Base-by-base conservation (phyloP, 495 filamentous ascomycete genomes). In the Bombardia bombarda region DNA sequence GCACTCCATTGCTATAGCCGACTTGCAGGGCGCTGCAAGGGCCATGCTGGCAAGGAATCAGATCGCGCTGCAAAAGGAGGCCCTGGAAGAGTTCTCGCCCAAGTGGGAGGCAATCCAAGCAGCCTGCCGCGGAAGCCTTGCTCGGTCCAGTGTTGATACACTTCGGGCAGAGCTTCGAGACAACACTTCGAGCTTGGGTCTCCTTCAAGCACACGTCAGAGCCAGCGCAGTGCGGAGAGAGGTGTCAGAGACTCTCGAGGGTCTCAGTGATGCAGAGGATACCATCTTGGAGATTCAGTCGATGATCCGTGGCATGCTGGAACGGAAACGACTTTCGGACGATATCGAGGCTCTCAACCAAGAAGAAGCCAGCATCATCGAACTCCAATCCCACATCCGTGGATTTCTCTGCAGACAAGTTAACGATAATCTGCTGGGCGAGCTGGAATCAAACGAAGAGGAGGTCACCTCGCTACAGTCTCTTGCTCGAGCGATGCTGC, bases 401-500 rank as follows among this genome's bases (percentile, higher is more conserved):
- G 89, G 85, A 2, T 72, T 61, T 38, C 57, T 79, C 7, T 67
- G 67, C 44, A 70, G 86, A 35, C 59, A 77, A 38, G 47, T 65
- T n/a, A 69, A 74, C 20, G 56, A 54, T 36, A 57, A 62, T 1
- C 55, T 84, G 22, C 61, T 82, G 7, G 72, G 73, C 14, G 73
- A 80, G 30, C 69, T 90, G 12, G 50, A 73, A 37, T 65, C 68
- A 7, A 72, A 83, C 41, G 69, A 69, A 13, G 56, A 65, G 9
- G 77, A 83, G 46, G 65, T 89, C 32, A 59, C 77, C 38, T 53
- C 74, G 26, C 66, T 94, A 10, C 93, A 99, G 61, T 77, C 79
- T 26, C 59, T 88, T 19, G 71, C 78, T 40, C 73, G 90, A 50
- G 89, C 86, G 3, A 86, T 94, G 75, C 65, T 92, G 20, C 67